These are phyloP conservation scores for Paraleonurus japonicus DNA, from an alignment of 257 asterid genomes.

Conservation along the genomic window DNA sequence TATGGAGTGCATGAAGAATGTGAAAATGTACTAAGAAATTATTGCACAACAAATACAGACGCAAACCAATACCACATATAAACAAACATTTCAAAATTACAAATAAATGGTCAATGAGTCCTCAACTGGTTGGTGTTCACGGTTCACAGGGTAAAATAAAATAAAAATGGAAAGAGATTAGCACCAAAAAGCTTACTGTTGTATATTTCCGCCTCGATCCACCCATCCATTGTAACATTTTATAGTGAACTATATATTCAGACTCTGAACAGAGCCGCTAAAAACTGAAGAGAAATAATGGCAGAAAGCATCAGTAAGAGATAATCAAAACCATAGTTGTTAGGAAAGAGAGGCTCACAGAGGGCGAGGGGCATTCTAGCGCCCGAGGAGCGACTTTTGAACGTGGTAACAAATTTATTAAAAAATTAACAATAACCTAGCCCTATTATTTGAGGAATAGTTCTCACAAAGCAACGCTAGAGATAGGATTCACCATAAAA, in stretches of 20 bases:
- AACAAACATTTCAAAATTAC: neutral
- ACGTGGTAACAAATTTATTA: neutral
- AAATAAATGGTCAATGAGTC: neutral
- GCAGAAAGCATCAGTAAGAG: constrained; percentile 7
- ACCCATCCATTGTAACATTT: constrained; percentile 98
- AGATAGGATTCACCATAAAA: neutral
- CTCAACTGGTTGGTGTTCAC: constrained; percentile 11
- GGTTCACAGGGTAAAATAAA: neutral
- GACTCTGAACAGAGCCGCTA: constrained; percentile 25
- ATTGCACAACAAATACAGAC: neutral
- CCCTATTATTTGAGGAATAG: neutral
- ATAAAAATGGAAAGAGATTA: constrained; percentile 15
- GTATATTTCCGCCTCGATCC: constrained; percentile 85
- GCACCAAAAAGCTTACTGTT: constrained; percentile 49
- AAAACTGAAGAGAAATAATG: neutral
- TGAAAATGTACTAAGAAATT: constrained; percentile 5
- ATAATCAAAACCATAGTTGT: neutral
- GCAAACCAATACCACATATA: neutral
- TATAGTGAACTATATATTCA: constrained; percentile 14
- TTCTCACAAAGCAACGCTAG: neutral
- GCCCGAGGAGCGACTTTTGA: neutral
- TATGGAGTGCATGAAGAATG: constrained; percentile 6
- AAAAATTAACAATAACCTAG: neutral
- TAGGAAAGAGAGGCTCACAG: neutral
- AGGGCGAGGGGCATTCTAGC: neutral